Evolutionary conservation across 352 stramenopile genomes (phyloP).

Genomic region (Phytophthora uliginosa): DNA sequence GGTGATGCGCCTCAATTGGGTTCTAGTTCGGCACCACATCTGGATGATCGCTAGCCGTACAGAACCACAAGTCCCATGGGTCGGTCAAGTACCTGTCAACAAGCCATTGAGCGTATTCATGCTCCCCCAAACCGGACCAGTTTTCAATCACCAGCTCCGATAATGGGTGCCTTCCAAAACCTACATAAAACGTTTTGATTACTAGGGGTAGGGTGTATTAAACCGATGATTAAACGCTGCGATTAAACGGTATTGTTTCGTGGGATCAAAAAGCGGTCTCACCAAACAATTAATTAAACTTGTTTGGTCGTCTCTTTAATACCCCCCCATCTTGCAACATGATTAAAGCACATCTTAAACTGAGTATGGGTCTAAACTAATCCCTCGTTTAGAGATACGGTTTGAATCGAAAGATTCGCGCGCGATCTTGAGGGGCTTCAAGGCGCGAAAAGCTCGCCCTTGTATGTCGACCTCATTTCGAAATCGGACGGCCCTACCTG

Average conservation of each 20-base stretch:
- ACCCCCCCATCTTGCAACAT: not conserved
- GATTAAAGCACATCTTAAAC: not conserved
- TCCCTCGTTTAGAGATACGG: not conserved
- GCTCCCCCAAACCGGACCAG: no score
- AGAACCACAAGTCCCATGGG: no score
- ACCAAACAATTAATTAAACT: not conserved
- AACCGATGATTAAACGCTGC: not conserved
- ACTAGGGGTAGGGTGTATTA: not conserved
- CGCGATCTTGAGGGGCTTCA: not conserved
- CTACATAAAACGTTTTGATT: not conserved
- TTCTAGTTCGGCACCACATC: no score
- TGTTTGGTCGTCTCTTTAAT: not conserved
- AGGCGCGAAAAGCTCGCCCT: not conserved
- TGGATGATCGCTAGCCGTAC: no score
- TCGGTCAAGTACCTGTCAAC: no score
- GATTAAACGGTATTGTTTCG: not conserved
- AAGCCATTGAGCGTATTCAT: no score
- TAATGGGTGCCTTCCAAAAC: no score
- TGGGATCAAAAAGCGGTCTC: not conserved
- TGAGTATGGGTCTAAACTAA: not conserved
- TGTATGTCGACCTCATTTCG: not conserved
- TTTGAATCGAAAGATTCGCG: not conserved
- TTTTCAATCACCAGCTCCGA: no score
- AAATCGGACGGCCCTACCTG: not conserved
- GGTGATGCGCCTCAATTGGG: no score